phyloP scores from a whole-genome alignment of 202 grass and related monocot species.

The Brachypodium distachyon region DNA sequence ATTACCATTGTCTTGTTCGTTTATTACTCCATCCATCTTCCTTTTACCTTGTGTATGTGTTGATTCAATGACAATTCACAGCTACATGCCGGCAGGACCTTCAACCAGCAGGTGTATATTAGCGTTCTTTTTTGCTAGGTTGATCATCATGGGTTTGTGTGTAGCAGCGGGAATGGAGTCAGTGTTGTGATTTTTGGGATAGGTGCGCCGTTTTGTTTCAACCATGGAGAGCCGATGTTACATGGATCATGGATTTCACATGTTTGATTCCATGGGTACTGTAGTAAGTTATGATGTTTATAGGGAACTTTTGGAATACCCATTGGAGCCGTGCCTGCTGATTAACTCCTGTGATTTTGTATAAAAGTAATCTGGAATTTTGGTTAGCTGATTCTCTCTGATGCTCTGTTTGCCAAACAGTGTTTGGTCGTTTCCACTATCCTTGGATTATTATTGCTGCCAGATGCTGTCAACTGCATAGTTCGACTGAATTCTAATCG shows the following conservation, averaged over 20 bases:
- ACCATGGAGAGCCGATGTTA: background rate
- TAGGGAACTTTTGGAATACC: constrained; percentile 16
- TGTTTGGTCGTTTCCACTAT: background rate
- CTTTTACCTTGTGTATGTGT: constrained; percentile 13
- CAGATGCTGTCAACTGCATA: background rate
- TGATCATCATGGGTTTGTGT: constrained; percentile 13
- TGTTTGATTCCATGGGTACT: background rate
- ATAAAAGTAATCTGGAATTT: constrained; percentile 29
- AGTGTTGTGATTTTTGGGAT: constrained; percentile 23
- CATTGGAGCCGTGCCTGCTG: background rate
- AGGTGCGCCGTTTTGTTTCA: constrained; percentile 21
- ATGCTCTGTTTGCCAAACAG: background rate
- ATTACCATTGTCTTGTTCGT: background rate
- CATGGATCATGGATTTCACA: constrained; percentile 10
- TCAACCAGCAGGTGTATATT: constrained; percentile 34
- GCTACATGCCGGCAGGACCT: constrained; percentile 1
- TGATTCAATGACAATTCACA: constrained; percentile 22
- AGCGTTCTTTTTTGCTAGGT: constrained; percentile 29
- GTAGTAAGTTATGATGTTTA: constrained; percentile 14
- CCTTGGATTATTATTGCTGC: background rate
- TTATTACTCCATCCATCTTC: background rate
- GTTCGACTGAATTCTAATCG: background rate
- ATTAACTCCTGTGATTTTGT: background rate
- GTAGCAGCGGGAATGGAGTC: background rate
- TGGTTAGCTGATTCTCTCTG: background rate